Evolutionary conservation across 495 filamentous ascomycete genomes (phyloP).

Genomic region (Xylaria sp.): DNA sequence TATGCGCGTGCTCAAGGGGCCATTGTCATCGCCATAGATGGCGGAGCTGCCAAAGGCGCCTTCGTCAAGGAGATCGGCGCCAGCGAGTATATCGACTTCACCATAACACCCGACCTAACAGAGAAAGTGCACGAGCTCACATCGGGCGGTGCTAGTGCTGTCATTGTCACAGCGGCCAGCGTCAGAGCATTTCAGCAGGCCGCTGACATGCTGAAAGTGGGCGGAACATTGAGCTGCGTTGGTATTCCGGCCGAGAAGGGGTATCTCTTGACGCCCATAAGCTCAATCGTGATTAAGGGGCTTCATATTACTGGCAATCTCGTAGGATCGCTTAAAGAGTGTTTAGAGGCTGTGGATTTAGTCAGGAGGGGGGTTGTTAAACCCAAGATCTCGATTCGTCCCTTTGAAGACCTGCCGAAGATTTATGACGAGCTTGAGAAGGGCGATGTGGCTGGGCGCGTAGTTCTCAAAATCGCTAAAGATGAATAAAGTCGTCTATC

Average conservation of each 20-base stretch:
- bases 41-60: constrained; percentile 49
- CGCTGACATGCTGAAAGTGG: constrained; percentile 59
- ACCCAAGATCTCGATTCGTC: constrained; percentile 52
- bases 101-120: constrained; percentile 42
- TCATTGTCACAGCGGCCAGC: constrained; percentile 52
- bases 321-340: constrained; percentile 58
- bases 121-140: constrained; percentile 51
- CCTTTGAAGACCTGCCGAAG: constrained; percentile 51
- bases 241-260: constrained; percentile 55
- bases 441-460: constrained; percentile 52
- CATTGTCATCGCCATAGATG: constrained; percentile 55
- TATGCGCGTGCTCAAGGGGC: constrained; percentile 55
- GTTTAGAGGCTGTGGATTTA: constrained; percentile 58
- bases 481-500: constrained; percentile 36
- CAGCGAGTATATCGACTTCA: constrained; percentile 56
- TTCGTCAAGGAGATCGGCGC: constrained; percentile 53
- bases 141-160: constrained; percentile 42
- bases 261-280: constrained; percentile 53
- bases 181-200: constrained; percentile 55
- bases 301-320: constrained; percentile 55
- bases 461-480: constrained; percentile 34
- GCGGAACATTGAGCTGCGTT: constrained; percentile 57
- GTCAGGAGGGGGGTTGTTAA: constrained; percentile 55
- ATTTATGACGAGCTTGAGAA: constrained; percentile 58
- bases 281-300: constrained; percentile 58